A percentile compares a stretch with the other conserved stretches of the same genome.
These are phyloP conservation scores for Micractinium sp. DNA, from an alignment of 139 green algal species.

Conservation along the genomic window DNA sequence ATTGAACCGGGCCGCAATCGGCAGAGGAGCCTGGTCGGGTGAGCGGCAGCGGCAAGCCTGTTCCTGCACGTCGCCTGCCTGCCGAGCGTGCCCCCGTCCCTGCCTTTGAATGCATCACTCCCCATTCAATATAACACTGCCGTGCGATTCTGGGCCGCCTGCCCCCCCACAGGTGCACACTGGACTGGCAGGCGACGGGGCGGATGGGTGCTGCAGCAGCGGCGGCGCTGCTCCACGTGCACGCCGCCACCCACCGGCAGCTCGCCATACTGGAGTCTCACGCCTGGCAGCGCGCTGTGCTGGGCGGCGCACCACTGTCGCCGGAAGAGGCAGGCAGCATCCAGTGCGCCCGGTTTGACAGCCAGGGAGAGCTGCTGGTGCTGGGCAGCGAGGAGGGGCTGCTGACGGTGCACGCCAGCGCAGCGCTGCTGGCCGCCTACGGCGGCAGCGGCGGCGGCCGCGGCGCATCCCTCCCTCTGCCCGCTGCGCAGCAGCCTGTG, in stretches of 20 bases:
- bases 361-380: constrained; percentile 39
- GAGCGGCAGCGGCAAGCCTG: background rate
- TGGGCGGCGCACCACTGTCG: constrained; percentile 12
- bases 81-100: too few species aligned
- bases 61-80: background rate
- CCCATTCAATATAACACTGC: background rate
- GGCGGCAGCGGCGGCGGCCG: background rate
- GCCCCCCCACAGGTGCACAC: background rate
- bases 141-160: background rate
- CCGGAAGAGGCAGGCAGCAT: background rate
- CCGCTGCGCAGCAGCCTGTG: background rate
- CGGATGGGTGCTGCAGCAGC: background rate
- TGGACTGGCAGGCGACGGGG: constrained; percentile 7
- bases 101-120: background rate
- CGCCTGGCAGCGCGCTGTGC: constrained; percentile 18
- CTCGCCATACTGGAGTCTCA: background rate
- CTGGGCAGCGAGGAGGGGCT: constrained; percentile 20
- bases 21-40: background rate
- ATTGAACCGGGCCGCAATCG: background rate
- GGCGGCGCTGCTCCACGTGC: background rate
- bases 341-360: constrained; percentile 29
- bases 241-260: background rate
- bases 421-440: background rate
- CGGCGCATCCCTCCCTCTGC: background rate
- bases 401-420: constrained; percentile 34